Conservation (phyloP, 2,329 filamentous ascomycete genomes). For the Bipolaris zeicola region DNA sequence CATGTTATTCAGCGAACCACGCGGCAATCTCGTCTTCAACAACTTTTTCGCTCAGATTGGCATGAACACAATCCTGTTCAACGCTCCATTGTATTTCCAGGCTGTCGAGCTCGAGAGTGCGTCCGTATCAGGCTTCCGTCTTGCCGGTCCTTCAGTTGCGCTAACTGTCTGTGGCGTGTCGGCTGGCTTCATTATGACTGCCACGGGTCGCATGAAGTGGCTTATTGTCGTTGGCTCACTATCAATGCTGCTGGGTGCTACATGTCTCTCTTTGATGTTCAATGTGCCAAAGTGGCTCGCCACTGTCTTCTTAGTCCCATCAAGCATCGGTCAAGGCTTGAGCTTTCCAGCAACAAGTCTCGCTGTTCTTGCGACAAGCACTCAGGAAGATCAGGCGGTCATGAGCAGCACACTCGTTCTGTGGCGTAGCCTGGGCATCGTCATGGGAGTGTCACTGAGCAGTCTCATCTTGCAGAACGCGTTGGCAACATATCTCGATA, state of each 20-base stretch:
- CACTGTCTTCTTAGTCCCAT: constrained; percentile 49
- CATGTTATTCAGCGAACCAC: constrained; percentile 54
- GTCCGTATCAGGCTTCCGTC: constrained; percentile 73
- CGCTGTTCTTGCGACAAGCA: constrained; percentile 50
- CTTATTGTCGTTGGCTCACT: constrained; percentile 49
- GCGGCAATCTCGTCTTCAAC: constrained; percentile 57
- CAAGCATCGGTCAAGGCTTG: constrained; percentile 50
- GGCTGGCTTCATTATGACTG: constrained; percentile 52
- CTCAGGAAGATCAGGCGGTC: constrained; percentile 53
- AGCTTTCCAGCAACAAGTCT: constrained; percentile 51
- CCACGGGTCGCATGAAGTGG: constrained; percentile 51
- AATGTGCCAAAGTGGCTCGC: constrained; percentile 49
- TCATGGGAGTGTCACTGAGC: constrained; percentile 74
- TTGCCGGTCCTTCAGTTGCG: constrained; percentile 66
- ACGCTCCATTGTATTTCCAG: constrained; percentile 71
- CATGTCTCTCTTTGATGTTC: constrained; percentile 46
- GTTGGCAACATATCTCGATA: constrained; percentile 64
- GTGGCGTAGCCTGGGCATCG: constrained; percentile 72
- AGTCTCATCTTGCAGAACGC: constrained; percentile 77
- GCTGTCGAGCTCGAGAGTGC: constrained; percentile 61
- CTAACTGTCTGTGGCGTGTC: constrained; percentile 50
- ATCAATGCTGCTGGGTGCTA: constrained; percentile 45
- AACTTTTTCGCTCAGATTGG: constrained; percentile 59
- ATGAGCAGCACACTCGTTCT: constrained; percentile 71
- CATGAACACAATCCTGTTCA: constrained; percentile 67